These are phyloP conservation scores for Oxyria digyna DNA, from an alignment of 148 eudicot species.

Conservation along the genomic window DNA sequence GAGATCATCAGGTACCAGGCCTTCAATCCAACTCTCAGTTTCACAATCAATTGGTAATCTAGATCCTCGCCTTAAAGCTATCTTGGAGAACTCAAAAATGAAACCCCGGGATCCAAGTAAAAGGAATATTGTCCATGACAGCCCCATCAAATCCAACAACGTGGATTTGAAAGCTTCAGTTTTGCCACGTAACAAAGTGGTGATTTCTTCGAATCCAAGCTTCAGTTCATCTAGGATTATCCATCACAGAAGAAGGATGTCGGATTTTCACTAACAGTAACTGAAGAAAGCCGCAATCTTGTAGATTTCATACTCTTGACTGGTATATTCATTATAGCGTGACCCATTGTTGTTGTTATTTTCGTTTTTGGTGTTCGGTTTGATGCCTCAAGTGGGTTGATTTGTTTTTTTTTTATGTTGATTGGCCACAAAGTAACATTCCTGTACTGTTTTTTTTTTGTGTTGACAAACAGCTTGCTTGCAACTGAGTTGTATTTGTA, in stretches of 20 bases:
- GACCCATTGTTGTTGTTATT: not conserved
- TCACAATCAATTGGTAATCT: conserved; percentile 46
- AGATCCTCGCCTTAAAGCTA: conserved; percentile 45
- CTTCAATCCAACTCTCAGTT: conserved; percentile 37
- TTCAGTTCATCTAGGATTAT: conserved; percentile 17
- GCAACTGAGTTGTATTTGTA: not conserved
- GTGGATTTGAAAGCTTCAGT: conserved; percentile 19
- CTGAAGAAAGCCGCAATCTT: not conserved
- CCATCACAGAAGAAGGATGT: conserved; percentile 58
- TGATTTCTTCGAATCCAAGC: conserved; percentile 34
- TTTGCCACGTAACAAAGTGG: conserved; percentile 17
- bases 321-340: not conserved
- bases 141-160: conserved; percentile 15
- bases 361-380: not conserved
- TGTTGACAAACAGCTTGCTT: conserved; percentile 5
- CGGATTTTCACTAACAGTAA: conserved; percentile 24
- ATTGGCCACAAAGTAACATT: not conserved
- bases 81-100: conserved; percentile 21
- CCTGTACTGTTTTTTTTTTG: not conserved
- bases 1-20: conserved; percentile 42
- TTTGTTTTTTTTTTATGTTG: not conserved
- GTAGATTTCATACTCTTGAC: not conserved
- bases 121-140: conserved; percentile 20
- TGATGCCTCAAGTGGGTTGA: conserved; percentile 8
- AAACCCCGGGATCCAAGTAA: conserved; percentile 19